These are phyloP conservation scores for Secale cereale DNA, from an alignment of 176 grass and related monocot genomes.

Conservation along the genomic window DNA sequence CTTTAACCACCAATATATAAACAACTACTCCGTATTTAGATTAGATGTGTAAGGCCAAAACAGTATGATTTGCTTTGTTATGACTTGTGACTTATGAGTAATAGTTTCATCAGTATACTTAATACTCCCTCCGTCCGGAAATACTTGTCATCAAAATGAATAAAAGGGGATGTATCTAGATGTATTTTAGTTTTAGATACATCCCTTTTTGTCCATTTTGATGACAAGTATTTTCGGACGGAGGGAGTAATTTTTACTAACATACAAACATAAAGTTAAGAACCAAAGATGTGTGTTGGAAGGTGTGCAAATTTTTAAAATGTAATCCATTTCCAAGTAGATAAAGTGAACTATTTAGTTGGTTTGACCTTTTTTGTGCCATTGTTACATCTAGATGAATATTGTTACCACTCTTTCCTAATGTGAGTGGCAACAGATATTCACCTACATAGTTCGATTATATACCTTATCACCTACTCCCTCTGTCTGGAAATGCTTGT, in stretches of 20 bases:
- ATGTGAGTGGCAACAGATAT: background rate
- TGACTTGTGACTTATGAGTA: too few relatives aligned
- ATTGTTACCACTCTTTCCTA: background rate
- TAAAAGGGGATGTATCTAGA: too few relatives aligned
- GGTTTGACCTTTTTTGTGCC: constrained; percentile 2
- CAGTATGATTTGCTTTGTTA: background rate
- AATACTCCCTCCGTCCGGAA: too few relatives aligned
- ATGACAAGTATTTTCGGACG: too few relatives aligned
- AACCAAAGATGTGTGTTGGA: background rate
- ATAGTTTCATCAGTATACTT: background rate
- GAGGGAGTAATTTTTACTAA: background rate
- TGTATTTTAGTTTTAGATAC: too few relatives aligned
- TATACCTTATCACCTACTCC: background rate
- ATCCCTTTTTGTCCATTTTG: too few relatives aligned
- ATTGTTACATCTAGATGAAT: background rate
- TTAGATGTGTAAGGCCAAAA: background rate
- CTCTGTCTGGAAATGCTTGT: too few relatives aligned
- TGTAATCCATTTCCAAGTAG: background rate
- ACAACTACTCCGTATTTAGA: background rate
- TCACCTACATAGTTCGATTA: background rate
- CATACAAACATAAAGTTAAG: background rate
- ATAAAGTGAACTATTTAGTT: constrained; percentile 6
- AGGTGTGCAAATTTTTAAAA: background rate
- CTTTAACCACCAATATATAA: background rate
- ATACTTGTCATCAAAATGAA: too few relatives aligned